Conservation (phyloP, 257 asterid species). For the Datura wrightii region DNA sequence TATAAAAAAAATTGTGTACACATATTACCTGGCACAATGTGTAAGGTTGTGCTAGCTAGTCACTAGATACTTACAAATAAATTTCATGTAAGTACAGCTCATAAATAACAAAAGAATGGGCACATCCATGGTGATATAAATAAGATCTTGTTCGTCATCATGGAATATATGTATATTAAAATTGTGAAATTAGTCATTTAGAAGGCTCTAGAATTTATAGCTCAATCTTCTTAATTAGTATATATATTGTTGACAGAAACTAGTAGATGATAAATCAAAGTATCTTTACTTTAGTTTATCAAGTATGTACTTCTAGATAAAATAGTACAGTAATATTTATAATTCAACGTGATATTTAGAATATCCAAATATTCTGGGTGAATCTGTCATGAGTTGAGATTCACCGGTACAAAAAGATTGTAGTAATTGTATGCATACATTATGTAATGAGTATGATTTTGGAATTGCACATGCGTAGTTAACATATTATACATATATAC, state of each 20-base stretch:
- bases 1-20: not conserved
- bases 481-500: too few species aligned
- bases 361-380: not conserved
- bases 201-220: not conserved
- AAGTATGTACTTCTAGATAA: not conserved
- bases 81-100: not conserved
- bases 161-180: not conserved
- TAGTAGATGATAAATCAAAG: not conserved
- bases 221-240: not conserved
- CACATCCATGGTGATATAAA: constrained; percentile 12
- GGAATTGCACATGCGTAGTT: too few species aligned
- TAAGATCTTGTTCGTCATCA: constrained; percentile 2
- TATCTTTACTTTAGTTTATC: not conserved
- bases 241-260: too few species aligned
- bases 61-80: not conserved
- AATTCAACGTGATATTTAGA: not conserved
- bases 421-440: not conserved
- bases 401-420: not conserved
- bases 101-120: constrained; percentile 10
- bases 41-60: not conserved
- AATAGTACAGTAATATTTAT: not conserved
- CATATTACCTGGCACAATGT: not conserved
- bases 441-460: not conserved
- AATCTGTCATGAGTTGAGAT: not conserved
- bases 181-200: not conserved